These are phyloP conservation scores for Diaporthe citriasiana DNA, from an alignment of 2,329 filamentous ascomycete species.

Conservation along the genomic window DNA sequence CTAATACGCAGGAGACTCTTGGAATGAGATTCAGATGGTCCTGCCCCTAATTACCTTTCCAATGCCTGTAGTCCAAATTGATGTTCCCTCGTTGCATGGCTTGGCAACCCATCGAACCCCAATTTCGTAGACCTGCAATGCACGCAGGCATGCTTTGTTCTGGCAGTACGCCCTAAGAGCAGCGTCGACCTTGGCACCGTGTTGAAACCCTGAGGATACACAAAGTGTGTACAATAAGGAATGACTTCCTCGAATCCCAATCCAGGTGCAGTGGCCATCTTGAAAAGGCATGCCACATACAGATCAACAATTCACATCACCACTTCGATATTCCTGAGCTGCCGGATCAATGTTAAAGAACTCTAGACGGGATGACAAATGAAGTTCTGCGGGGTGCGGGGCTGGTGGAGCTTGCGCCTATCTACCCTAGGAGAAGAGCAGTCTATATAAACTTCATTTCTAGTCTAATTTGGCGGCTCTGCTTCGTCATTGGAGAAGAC, in stretches of 20 bases:
- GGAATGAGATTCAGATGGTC: no score
- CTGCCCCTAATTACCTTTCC: no score
- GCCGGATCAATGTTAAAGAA: neutral
- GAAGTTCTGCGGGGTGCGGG: neutral
- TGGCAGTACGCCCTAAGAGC: neutral
- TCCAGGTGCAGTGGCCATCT: neutral
- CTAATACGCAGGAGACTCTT: neutral
- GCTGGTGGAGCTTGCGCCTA: constrained; percentile 9
- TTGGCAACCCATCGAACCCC: neutral
- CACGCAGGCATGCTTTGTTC: neutral
- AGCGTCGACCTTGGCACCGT: neutral
- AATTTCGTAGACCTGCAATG: neutral
- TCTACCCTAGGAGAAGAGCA: neutral
- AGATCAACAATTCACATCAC: no score
- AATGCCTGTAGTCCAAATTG: no score
- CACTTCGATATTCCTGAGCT: neutral
- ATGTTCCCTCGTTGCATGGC: no score
- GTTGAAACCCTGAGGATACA: neutral
- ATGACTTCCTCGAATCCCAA: neutral
- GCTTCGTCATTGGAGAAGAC: neutral
- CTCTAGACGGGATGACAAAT: constrained; percentile 9
- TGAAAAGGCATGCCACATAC: neutral
- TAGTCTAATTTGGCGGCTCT: neutral
- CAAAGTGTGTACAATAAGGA: neutral
- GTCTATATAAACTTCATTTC: neutral